Percentiles rank a stretch among this genome's conserved stretches.
phyloP scores from a whole-genome alignment of 164 flowering plant genomes.

The Kingdonia uniflora region DNA sequence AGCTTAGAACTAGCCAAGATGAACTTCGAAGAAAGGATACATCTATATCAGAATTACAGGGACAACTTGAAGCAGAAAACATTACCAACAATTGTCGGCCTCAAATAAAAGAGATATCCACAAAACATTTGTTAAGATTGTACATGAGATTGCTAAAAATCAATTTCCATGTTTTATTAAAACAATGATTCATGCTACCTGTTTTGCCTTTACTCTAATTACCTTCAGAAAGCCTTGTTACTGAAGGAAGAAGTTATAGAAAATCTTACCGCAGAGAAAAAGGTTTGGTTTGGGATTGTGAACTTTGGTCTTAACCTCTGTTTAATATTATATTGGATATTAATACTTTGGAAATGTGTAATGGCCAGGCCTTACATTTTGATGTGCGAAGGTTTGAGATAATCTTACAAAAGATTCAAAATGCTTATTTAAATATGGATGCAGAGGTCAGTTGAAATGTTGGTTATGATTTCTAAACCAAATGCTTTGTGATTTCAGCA shows the following conservation, averaged over 20 bases:
- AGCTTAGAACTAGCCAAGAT: constrained; percentile 20
- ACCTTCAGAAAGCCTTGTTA: constrained; percentile 47
- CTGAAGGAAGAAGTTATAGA: constrained; percentile 40
- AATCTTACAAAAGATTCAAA: constrained; percentile 35
- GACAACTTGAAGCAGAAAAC: constrained; percentile 36
- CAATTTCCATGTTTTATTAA: neutral
- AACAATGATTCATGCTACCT: neutral
- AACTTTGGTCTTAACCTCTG: neutral
- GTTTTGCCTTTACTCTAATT: constrained; percentile 20
- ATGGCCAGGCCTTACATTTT: constrained; percentile 38
- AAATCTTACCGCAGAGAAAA: constrained; percentile 38
- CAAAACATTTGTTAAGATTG: too few relatives aligned
- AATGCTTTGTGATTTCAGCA: neutral
- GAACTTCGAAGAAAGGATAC: constrained; percentile 38
- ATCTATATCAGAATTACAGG: constrained; percentile 36
- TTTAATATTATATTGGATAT: neutral
- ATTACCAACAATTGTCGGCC: constrained; percentile 14
- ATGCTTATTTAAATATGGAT: constrained; percentile 24
- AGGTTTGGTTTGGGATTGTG: constrained; percentile 27
- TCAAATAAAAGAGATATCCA: constrained; percentile 53
- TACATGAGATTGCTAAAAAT: too few relatives aligned
- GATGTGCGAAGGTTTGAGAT: constrained; percentile 31
- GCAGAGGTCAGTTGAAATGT: constrained; percentile 27
- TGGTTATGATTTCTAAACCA: neutral
- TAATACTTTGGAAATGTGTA: constrained; percentile 4